phyloP scores from a whole-genome alignment of 2,329 filamentous ascomycete species.

The Periconia sp. region DNA sequence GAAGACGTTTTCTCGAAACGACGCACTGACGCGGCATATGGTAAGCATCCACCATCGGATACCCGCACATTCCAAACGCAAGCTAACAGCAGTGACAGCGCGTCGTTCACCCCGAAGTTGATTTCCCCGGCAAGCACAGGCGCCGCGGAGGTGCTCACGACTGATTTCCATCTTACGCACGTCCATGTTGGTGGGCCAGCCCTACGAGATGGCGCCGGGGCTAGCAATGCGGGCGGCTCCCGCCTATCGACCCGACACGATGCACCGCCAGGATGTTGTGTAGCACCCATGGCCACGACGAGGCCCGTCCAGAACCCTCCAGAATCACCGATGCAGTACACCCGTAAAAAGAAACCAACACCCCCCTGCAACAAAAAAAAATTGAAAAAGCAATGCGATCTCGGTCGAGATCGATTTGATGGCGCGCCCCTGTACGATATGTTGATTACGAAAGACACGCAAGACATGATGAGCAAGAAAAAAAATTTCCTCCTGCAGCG shows the following conservation, averaged over 20 bases:
- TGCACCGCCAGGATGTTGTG: background rate
- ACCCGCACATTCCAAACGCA: background rate
- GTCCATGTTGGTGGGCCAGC: background rate
- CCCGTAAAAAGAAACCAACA: no score
- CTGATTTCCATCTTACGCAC: conserved; percentile 6
- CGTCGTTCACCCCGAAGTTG: conserved; percentile 87
- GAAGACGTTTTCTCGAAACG: conserved; percentile 94
- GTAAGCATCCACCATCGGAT: conserved; percentile 25
- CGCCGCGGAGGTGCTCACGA: conserved; percentile 44
- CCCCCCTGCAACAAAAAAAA: no score
- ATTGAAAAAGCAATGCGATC: no score
- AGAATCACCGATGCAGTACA: background rate
- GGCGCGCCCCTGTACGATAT: no score
- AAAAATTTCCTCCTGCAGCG: no score
- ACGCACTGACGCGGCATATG: conserved; percentile 92
- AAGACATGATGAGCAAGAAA: no score
- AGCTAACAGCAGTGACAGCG: conserved; percentile 47
- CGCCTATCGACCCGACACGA: background rate
- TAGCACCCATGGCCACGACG: background rate
- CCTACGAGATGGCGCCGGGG: background rate
- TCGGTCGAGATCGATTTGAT: no score
- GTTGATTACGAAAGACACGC: no score
- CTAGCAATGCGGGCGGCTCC: background rate
- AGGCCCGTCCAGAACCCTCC: background rate
- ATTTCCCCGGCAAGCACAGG: conserved; percentile 70